Conservation (phyloP, 2,329 filamentous ascomycete genomes). For the Botrytis cinerea region DNA sequence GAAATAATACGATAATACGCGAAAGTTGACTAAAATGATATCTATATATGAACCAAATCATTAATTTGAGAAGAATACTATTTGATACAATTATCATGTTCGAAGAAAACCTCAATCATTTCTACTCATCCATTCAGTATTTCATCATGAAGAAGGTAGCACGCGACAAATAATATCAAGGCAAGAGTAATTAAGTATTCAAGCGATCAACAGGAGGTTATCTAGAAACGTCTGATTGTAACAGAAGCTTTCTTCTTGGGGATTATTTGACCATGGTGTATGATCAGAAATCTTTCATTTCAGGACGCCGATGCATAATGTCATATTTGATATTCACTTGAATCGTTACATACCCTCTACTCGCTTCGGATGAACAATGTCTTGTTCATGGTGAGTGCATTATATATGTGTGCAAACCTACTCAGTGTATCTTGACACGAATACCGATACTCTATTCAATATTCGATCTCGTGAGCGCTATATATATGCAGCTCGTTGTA, state of each 20-base stretch:
- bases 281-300: neutral
- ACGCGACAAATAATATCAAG: neutral
- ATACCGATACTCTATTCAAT: neutral
- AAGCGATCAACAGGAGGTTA: neutral
- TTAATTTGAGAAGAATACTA: no score
- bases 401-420: neutral
- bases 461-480: neutral
- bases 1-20: neutral
- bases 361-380: neutral
- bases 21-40: no score
- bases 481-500: neutral
- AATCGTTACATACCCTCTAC: neutral
- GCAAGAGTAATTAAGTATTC: no score
- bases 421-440: fast-evolving
- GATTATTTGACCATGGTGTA: neutral
- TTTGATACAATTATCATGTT: no score
- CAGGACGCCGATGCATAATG: neutral
- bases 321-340: neutral
- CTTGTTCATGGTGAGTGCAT: neutral
- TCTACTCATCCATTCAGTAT: no score
- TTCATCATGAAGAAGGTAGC: no score
- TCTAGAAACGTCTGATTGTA: neutral
- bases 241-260: neutral
- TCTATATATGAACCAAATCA: no score
- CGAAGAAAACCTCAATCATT: no score